phyloP scores from a whole-genome alignment of 202 grass and related monocot species.

The Elaeis oleifera region DNA sequence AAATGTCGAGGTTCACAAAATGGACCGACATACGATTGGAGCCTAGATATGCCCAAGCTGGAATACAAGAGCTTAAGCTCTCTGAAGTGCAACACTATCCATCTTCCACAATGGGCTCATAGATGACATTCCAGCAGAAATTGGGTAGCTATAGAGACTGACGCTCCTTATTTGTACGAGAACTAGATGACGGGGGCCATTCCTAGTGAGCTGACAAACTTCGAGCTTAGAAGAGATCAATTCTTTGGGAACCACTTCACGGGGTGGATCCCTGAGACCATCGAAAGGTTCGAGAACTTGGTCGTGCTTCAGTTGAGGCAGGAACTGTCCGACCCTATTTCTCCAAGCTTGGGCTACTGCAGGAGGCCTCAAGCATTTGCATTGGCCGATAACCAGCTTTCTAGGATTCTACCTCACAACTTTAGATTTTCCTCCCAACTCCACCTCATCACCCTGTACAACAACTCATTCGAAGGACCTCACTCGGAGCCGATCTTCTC shows the following conservation, averaged over 20 bases:
- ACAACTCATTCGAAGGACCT: constrained; percentile 69
- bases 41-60: too few relatives aligned
- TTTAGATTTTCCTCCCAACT: constrained; percentile 49
- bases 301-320: constrained; percentile 80
- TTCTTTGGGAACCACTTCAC: constrained; percentile 83
- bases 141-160: constrained; percentile 50
- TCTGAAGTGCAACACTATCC: constrained; percentile 18
- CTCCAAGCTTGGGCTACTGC: constrained; percentile 68
- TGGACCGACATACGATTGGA: too few relatives aligned
- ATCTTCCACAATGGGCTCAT: constrained; percentile 79
- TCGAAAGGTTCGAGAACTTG: constrained; percentile 66
- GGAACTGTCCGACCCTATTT: constrained; percentile 63
- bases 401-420: constrained; percentile 42
- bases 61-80: too few relatives aligned
- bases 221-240: constrained; percentile 77
- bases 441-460: constrained; percentile 73
- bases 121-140: constrained; percentile 50
- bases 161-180: constrained; percentile 75
- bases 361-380: constrained; percentile 56
- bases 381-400: constrained; percentile 76
- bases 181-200: constrained; percentile 83
- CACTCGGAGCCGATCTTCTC: constrained; percentile 44
- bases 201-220: constrained; percentile 57
- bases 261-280: constrained; percentile 51
- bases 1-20: too few relatives aligned